These are phyloP conservation scores for Onygenales sp. DNA, from an alignment of 2,329 filamentous ascomycete genomes.

Conservation along the genomic window DNA sequence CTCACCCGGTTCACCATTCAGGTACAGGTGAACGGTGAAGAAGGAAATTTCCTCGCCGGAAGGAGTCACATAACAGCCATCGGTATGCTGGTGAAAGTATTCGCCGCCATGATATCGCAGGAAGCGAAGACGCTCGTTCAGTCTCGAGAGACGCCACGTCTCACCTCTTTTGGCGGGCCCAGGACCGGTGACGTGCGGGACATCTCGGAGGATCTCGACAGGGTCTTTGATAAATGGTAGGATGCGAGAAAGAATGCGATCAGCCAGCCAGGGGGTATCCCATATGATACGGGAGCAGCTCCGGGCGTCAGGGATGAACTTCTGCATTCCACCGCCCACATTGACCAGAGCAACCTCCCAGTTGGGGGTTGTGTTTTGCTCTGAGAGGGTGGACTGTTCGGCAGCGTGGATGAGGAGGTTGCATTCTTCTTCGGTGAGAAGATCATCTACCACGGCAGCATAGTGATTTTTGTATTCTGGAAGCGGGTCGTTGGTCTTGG, in stretches of 20 bases:
- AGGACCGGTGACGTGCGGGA: conserved; percentile 36
- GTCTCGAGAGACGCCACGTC: conserved; percentile 25
- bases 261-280: conserved; percentile 54
- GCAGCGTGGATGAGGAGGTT: conserved; percentile 43
- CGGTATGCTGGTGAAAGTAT: conserved; percentile 65
- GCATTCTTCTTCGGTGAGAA: conserved; percentile 58
- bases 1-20: conserved; percentile 37
- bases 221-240: conserved; percentile 36
- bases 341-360: conserved; percentile 66
- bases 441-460: conserved; percentile 55
- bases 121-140: conserved; percentile 69
- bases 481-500: conserved; percentile 32
- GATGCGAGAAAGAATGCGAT: conserved; percentile 53
- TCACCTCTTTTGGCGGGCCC: conserved; percentile 35
- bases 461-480: conserved; percentile 46
- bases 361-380: conserved; percentile 27
- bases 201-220: conserved; percentile 28
- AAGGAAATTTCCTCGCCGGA: conserved; percentile 42
- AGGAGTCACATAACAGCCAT: conserved; percentile 53
- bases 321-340: conserved; percentile 52
- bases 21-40: conserved; percentile 49
- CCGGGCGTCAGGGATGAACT: conserved; percentile 47
- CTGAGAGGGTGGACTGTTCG: conserved; percentile 20
- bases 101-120: conserved; percentile 62
- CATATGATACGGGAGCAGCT: conserved; percentile 71